These are phyloP conservation scores for Leccinum imitatum DNA, from an alignment of 768 basidiomycete species.

Conservation along the genomic window DNA sequence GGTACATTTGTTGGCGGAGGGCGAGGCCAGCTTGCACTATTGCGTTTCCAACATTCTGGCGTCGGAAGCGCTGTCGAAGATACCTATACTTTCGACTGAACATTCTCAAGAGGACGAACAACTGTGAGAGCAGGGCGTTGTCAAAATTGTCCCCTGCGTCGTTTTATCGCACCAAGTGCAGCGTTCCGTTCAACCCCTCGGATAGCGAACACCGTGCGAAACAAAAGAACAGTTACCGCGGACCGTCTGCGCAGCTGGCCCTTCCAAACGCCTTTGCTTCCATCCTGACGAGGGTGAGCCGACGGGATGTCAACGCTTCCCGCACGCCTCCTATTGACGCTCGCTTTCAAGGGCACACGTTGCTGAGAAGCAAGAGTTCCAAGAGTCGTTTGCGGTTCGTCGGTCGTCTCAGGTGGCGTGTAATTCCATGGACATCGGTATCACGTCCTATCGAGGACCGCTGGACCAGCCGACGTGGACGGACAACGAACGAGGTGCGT, in stretches of 20 bases:
- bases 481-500: conserved; percentile 34
- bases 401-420: conserved; percentile 24
- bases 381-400: conserved; percentile 35
- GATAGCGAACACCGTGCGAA: conserved; percentile 44
- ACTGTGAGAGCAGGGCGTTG: conserved; percentile 34
- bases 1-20: conserved; percentile 59
- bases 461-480: conserved; percentile 31
- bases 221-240: conserved; percentile 30
- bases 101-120: conserved; percentile 14
- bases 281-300: conserved; percentile 42
- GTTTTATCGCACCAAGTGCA: conserved; percentile 30
- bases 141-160: conserved; percentile 14
- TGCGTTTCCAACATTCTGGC: conserved; percentile 49
- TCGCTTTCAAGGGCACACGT: conserved; percentile 41
- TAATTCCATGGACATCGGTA: conserved; percentile 20
- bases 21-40: conserved; percentile 61
- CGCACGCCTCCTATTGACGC: not conserved
- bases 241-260: conserved; percentile 38
- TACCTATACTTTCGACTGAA: conserved; percentile 22
- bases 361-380: conserved; percentile 45
- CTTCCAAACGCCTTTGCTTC: conserved; percentile 42
- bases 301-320: not conserved
- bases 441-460: conserved; percentile 35
- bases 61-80: conserved; percentile 28
- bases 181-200: conserved; percentile 33